phyloP scores from a whole-genome alignment of 352 stramenopile species.

The Phytophthora fragariae region DNA sequence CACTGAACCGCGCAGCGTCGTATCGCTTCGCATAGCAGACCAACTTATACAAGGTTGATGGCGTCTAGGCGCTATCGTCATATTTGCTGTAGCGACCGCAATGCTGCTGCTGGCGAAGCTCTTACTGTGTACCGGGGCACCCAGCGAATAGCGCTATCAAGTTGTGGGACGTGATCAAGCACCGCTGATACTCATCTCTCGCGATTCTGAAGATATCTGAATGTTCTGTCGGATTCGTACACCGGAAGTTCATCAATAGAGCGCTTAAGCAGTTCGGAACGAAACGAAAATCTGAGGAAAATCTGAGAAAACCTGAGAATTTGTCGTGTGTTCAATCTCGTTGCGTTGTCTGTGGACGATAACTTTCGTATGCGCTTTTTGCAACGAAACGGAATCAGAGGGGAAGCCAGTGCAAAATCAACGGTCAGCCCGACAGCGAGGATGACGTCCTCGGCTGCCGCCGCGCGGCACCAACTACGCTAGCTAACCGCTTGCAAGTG shows the following conservation, averaged over 20 bases:
- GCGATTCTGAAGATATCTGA: slow-evolving; percentile 5
- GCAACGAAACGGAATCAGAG: too few relatives aligned
- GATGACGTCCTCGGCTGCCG: too few relatives aligned
- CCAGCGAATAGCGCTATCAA: background rate
- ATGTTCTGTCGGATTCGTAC: background rate
- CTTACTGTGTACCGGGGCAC: background rate
- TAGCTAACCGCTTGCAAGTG: too few relatives aligned
- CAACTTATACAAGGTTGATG: background rate
- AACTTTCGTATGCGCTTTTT: too few relatives aligned
- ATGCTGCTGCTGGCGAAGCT: background rate
- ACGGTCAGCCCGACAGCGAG: too few relatives aligned
- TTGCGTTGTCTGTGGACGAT: too few relatives aligned
- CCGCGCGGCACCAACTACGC: too few relatives aligned
- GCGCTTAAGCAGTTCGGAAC: too few relatives aligned
- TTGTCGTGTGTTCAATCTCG: too few relatives aligned
- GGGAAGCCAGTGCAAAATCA: too few relatives aligned
- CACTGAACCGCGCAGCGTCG: background rate
- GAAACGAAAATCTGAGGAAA: too few relatives aligned
- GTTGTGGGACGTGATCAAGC: background rate
- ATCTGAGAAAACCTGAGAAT: too few relatives aligned
- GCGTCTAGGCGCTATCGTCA: background rate
- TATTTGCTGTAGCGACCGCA: background rate
- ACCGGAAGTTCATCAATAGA: background rate
- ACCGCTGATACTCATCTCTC: background rate
- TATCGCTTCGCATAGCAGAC: background rate